A percentile compares a stretch with the other conserved stretches of the same genome.
Conservation (phyloP, 2,329 filamentous ascomycete genomes). For the Aureobasidium vineae region DNA sequence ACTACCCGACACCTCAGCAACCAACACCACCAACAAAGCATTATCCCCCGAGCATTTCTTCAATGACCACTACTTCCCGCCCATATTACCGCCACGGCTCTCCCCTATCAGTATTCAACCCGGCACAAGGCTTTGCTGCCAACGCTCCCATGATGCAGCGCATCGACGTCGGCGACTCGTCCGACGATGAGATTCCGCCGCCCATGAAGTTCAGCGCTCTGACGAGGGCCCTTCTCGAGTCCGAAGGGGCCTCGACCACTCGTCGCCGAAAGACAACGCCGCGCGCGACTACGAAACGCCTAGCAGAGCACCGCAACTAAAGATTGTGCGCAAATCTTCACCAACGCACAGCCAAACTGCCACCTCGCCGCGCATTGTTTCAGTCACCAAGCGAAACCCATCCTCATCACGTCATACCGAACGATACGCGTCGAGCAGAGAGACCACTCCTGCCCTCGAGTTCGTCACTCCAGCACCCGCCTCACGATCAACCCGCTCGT, state of each 20-base stretch:
- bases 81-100: constrained; percentile 41
- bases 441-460: constrained; percentile 38
- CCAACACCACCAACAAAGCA: neutral
- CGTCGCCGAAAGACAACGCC: constrained; percentile 3
- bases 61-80: constrained; percentile 31
- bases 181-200: constrained; percentile 85
- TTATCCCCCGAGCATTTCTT: constrained; percentile 24
- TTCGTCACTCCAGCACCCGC: constrained; percentile 41
- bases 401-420: constrained; percentile 35
- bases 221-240: constrained; percentile 75
- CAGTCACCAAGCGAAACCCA: constrained; percentile 35
- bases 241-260: constrained; percentile 30
- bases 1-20: neutral
- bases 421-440: constrained; percentile 29
- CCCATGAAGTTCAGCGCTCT: constrained; percentile 93
- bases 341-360: constrained; percentile 33
- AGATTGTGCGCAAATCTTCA: constrained; percentile 39
- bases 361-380: constrained; percentile 40
- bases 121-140: constrained; percentile 47
- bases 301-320: constrained; percentile 39
- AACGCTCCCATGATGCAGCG: constrained; percentile 49
- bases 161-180: constrained; percentile 71
- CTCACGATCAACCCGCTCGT: constrained; percentile 33
- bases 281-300: constrained; percentile 37
- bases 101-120: constrained; percentile 46